Evolutionary conservation across 1,139 yeast species (phyloP).

Genomic region (Suhomyces bolitotheri): DNA sequence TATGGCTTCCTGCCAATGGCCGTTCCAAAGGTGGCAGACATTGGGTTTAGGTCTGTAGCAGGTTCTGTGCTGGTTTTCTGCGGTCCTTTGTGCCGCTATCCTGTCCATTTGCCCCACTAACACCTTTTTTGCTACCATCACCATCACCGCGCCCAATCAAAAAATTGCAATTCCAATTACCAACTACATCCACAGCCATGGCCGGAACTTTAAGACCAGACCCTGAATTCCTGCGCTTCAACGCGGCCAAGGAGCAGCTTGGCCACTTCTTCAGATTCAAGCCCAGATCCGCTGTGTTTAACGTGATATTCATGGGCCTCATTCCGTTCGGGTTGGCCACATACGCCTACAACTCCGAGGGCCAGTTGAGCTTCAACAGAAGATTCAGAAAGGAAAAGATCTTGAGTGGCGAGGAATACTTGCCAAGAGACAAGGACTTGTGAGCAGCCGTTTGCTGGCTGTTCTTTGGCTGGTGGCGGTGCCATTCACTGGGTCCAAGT

Average conservation of each 20-base stretch:
- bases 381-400: constrained; percentile 39
- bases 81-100: neutral
- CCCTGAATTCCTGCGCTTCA: constrained; percentile 45
- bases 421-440: constrained; percentile 50
- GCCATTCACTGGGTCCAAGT: too few relatives aligned
- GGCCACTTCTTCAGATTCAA: constrained; percentile 49
- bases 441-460: too few relatives aligned
- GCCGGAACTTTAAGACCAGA: constrained; percentile 51
- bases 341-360: constrained; percentile 42
- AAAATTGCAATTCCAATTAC: constrained; percentile 6
- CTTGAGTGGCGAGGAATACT: constrained; percentile 40
- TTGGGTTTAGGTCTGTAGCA: too few relatives aligned
- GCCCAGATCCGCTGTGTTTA: constrained; percentile 40
- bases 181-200: constrained; percentile 24
- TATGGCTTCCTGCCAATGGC: too few relatives aligned
- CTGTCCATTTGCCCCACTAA: neutral
- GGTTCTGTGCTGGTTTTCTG: neutral
- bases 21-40: too few relatives aligned
- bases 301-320: constrained; percentile 38
- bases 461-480: too few relatives aligned
- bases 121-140: neutral
- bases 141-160: constrained; percentile 10
- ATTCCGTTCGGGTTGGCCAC: constrained; percentile 41
- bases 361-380: constrained; percentile 35
- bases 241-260: constrained; percentile 42